Base-by-base conservation (phyloP, 495 filamentous ascomycete genomes). In the Pseudevernia furfuracea region DNA sequence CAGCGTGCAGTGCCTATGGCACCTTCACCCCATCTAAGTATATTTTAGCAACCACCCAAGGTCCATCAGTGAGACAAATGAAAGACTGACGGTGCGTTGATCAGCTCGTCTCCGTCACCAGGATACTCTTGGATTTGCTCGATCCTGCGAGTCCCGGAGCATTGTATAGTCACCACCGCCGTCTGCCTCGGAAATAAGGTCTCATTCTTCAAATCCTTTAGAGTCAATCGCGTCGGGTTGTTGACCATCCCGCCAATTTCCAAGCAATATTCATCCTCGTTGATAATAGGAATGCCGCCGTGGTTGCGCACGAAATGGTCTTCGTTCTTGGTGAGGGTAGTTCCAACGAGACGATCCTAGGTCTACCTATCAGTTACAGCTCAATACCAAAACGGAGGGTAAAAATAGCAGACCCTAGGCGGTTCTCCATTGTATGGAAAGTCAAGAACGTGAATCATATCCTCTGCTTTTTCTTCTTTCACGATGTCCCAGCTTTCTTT, bases 341-440 rank as follows among this genome's bases (percentile, higher is more conserved):
- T 70, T 43, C 73, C 69, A 0, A 76, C 75, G 12, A 79, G 69
- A 4, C 74, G 74, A 62, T 43, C 71, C 65, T 73, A 59, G 32
- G 37, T 46, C n/a, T 37, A 23, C 41, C 12, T 37, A 6, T 44
- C 36, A 53, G 23, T 4, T 28, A 43, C 11, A 38, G 39, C 38
- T 59, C 41, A 23, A 44, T 41, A 41, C 5, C 37, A 46, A 36
- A 62, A 66, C 46, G 30, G 58, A 41, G 17, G 21, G n/a, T 21
- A 44, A 5, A 19, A 21, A 28, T 44, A 36, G n/a, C 60, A 36
- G 44, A 58, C 71, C 70, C 55, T 76, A 71, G 80, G 82, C 2
- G 82, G 76, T 61, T 87, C 84, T 11, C 84, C 84, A 58, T 86
- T 86, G 71, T 86, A 87, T 0, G 84, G 84, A 64, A 86, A 87